phyloP scores from a whole-genome alignment of 495 filamentous ascomycete species.

The Penicillium tannophilum region DNA sequence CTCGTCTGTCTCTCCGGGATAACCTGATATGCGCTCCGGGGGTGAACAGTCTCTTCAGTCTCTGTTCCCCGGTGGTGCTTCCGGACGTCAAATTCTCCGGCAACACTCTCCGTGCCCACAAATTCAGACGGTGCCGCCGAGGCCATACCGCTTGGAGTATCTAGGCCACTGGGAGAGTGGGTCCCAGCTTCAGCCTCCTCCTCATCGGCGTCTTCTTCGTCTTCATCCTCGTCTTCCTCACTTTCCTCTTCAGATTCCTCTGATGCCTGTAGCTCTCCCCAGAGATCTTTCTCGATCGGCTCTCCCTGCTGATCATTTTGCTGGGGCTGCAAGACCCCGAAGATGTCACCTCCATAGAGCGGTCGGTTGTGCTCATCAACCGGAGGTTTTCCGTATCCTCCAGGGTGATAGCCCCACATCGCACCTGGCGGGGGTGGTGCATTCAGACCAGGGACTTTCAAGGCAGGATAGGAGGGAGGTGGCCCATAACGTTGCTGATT shows the following conservation, averaged over 20 bases:
- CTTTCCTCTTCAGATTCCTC: constrained; percentile 83
- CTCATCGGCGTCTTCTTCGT: constrained; percentile 74
- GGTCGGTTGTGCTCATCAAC: constrained; percentile 89
- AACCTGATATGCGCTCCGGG: constrained; percentile 81
- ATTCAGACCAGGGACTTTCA: constrained; percentile 93
- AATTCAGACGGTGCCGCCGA: constrained; percentile 80
- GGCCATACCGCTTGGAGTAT: constrained; percentile 79
- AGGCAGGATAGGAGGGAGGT: constrained; percentile 86
- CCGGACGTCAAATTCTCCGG: constrained; percentile 87
- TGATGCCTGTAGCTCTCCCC: constrained; percentile 89
- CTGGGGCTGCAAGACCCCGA: constrained; percentile 75
- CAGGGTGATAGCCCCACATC: constrained; percentile 92
- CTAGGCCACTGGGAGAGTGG: constrained; percentile 74
- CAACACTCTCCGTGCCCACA: constrained; percentile 68
- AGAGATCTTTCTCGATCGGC: constrained; percentile 83
- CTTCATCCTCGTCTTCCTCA: constrained; percentile 67
- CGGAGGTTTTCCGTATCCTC: constrained; percentile 94
- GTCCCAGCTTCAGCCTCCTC: constrained; percentile 60
- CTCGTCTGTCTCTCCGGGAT: constrained; percentile 83
- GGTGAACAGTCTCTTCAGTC: constrained; percentile 77
- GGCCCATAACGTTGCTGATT: constrained; percentile 93
- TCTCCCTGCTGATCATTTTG: constrained; percentile 66
- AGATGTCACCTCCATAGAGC: constrained; percentile 90
- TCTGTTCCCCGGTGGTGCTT: constrained; percentile 86
- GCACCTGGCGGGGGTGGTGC: constrained; percentile 94